These are phyloP conservation scores for Termitomyces sp. DNA, from an alignment of 768 basidiomycete genomes.

Conservation along the genomic window DNA sequence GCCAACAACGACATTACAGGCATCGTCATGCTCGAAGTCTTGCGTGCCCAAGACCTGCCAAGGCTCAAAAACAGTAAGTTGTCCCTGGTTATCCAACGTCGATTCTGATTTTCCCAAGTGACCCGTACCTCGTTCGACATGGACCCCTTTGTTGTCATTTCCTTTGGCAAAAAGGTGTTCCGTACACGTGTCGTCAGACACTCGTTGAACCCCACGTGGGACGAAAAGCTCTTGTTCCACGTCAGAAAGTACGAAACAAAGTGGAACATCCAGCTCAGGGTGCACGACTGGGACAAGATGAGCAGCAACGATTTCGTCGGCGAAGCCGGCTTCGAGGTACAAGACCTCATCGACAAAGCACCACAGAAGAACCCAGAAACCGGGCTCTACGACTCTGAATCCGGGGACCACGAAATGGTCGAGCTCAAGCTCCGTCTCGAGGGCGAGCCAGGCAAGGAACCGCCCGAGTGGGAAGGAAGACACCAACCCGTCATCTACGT, in stretches of 20 bases:
- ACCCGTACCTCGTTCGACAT: constrained; percentile 90
- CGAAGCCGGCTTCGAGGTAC: constrained; percentile 57
- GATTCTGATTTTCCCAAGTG: constrained; percentile 37
- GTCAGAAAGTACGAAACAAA: constrained; percentile 58
- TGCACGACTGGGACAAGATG: constrained; percentile 97
- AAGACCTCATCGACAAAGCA: constrained; percentile 61
- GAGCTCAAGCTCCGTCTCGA: constrained; percentile 65
- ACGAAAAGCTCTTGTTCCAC: constrained; percentile 94
- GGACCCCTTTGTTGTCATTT: constrained; percentile 95
- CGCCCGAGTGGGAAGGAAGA: constrained; percentile 59
- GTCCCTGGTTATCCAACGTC: not conserved
- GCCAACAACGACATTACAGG: constrained; percentile 78
- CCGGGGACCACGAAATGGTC: constrained; percentile 63
- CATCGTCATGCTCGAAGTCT: constrained; percentile 93
- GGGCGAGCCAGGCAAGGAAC: constrained; percentile 42
- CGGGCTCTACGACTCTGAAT: constrained; percentile 52
- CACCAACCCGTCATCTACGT: constrained; percentile 66
- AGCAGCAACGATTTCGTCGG: constrained; percentile 87
- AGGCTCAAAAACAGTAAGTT: constrained; percentile 79
- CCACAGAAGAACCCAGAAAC: constrained; percentile 59
- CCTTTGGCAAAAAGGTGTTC: constrained; percentile 97
- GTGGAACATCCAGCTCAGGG: constrained; percentile 73
- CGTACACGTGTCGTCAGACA: constrained; percentile 86
- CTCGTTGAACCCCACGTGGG: constrained; percentile 81
- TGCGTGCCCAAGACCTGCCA: constrained; percentile 79